Evolutionary conservation across 768 basidiomycete genomes (phyloP), one percentile per base, ranked within the genome.

Genomic region (Dacryopinax spathularia): DNA sequence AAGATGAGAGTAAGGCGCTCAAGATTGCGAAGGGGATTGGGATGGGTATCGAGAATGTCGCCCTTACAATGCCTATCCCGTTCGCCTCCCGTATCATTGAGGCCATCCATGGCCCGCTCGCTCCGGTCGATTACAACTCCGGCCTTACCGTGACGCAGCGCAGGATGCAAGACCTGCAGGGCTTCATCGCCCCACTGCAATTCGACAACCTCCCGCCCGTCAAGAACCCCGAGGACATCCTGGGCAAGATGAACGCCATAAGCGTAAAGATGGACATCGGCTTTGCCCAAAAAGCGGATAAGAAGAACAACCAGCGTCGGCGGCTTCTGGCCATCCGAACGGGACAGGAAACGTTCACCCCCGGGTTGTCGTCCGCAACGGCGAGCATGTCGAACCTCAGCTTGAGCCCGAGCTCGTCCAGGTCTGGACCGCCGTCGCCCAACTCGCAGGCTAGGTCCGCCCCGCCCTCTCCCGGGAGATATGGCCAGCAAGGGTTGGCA

Each of bases 201-300:
- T 56, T 37, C 22, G n/a, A 63, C 56, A 48, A 60, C 25, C 12
- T 64, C 1, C 63, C 63, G 13, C 60, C 63, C 15, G 27, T 60
- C 4, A 33, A 20, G 37, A 2, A 3, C 36, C 63, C 63, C 60
- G 25, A 34, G 34, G 59, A 35, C 33, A 12, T 64, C 4, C n/a
- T 64, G 61, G 63, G 60, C 37, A 62, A 62, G 33, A 27, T 34
- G 29, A 33, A 61, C 27, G 63, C 27, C 25, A 15, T 61, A 4
- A 16, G 16, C 22, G 36, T 61, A 29, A 64, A 64, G 60, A 6
- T 64, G n/a, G 60, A 61, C 33, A 61, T 18, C 39, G n/a, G n/a
- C n/a, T n/a, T n/a, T n/a, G n/a, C n/a, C n/a, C n/a, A n/a, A n/a
- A n/a, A n/a, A n/a, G n/a, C n/a, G n/a, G n/a, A n/a, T n/a, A n/a